Evolutionary conservation across 768 basidiomycete species (phyloP), one percentile per base, ranked within the genome.

Genomic region (Suillus hirtellus): DNA sequence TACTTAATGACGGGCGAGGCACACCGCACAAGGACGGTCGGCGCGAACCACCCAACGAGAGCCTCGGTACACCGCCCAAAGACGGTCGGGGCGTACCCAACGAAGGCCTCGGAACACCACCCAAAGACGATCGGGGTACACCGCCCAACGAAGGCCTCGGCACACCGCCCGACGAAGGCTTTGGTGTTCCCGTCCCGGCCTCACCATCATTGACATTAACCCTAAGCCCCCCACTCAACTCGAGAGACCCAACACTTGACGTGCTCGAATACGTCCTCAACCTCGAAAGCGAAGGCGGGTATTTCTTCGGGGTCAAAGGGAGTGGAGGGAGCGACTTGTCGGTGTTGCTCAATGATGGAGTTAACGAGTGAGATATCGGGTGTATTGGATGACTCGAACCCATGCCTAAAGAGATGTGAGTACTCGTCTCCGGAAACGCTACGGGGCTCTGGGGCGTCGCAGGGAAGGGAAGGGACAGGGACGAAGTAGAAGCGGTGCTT

Each of bases 221-320:
- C 34, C 8, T 35, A 21, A 66, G 37, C 6, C 59, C 63, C 4
- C 59, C 64, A 4, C 64, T 61, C 24, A 65, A 68, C 53, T 72
- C 72, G 14, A 63, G 63, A 2, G 66, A 73, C 52, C 56, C 56
- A 42, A 58, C 2, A 12, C 56, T 58, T 6, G 65, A 76, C 15
- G 66, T 61, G 74, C 21, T 81, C 44, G 54, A 76, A 71, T 71
- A 80, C 76, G 61, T 80, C 68, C 74, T 71, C 7, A 72, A 65
- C 67, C 78, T 69, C 35, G 3, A 69, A 61, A 31, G 60, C 43
- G 31, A 68, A 68, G 9, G 56, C 9, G 73, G 65, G 50, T 71
- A 70, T 50, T 71, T 75, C 38, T 60, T 27, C 4, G 0, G 63
- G 21, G 52, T 52, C 6, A 60, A 64, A 24, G 56, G 76, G n/a